These are phyloP conservation scores for Podila clonocystis DNA, from an alignment of 192 early-diverging fungal species.

Conservation along the genomic window DNA sequence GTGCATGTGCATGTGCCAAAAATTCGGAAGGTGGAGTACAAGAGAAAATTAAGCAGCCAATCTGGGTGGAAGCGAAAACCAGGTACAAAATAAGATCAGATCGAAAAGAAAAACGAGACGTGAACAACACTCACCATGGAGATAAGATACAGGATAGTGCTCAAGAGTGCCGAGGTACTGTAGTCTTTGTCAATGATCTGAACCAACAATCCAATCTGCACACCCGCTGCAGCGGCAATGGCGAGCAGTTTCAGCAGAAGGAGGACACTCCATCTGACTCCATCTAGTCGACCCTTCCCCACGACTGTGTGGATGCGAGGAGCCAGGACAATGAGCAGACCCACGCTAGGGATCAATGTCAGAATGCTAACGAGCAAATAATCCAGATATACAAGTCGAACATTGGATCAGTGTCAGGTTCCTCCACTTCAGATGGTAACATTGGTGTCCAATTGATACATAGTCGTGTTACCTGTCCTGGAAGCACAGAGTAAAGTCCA, in stretches of 20 bases:
- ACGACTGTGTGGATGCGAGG: constrained; percentile 24
- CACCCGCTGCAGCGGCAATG: constrained; percentile 5
- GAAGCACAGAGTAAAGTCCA: constrained; percentile 46
- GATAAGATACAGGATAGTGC: constrained; percentile 20
- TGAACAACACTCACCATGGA: constrained; percentile 11
- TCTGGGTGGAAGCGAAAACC: neutral
- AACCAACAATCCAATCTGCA: constrained; percentile 24
- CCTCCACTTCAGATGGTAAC: neutral
- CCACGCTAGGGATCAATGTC: constrained; percentile 14
- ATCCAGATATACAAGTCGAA: neutral
- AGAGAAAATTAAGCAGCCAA: neutral
- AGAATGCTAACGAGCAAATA: constrained; percentile 8
- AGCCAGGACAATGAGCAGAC: constrained; percentile 14
- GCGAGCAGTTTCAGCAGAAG: constrained; percentile 17
- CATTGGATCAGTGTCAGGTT: neutral
- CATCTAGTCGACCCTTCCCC: constrained; percentile 31
- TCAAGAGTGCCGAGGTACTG: constrained; percentile 16
- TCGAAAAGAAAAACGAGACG: neutral
- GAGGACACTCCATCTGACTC: neutral
- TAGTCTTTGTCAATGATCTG: constrained; percentile 3
- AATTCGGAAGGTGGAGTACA: too few species aligned
- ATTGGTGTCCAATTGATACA: neutral
- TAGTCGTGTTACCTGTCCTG: constrained; percentile 29
- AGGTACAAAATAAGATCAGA: neutral
- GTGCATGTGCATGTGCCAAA: too few species aligned